These are phyloP conservation scores for Albizia julibrissin DNA, from an alignment of 306 rosid species.

Conservation along the genomic window DNA sequence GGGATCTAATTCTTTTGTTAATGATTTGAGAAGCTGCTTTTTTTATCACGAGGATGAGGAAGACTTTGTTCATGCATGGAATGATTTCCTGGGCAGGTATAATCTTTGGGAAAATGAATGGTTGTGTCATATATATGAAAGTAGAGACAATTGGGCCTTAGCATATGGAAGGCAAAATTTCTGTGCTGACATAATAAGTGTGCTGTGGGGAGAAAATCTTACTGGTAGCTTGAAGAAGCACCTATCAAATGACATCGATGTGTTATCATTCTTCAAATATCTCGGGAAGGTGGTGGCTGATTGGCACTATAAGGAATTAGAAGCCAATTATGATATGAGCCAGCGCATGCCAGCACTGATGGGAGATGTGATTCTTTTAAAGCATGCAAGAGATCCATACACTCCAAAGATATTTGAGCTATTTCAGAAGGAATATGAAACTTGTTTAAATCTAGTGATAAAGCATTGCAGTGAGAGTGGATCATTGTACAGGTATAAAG, in stretches of 20 bases:
- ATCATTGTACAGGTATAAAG: slow-evolving; percentile 44
- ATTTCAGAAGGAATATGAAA: slow-evolving; percentile 62
- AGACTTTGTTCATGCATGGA: slow-evolving; percentile 61
- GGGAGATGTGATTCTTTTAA: slow-evolving; percentile 57
- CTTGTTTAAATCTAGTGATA: slow-evolving; percentile 51
- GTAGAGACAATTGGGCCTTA: slow-evolving; percentile 56
- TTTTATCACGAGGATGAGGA: slow-evolving; percentile 57
- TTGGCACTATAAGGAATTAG: slow-evolving; percentile 61
- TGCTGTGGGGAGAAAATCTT: slow-evolving; percentile 43
- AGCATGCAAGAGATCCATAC: slow-evolving; percentile 57
- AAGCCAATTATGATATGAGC: slow-evolving; percentile 55
- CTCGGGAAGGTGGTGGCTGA: slow-evolving; percentile 51
- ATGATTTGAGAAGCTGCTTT: slow-evolving; percentile 53
- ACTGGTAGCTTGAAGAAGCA: slow-evolving; percentile 47
- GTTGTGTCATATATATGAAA: slow-evolving; percentile 43
- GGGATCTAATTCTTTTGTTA: slow-evolving; percentile 41
- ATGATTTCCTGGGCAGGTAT: slow-evolving; percentile 44
- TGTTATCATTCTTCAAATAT: slow-evolving; percentile 50
- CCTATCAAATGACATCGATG: slow-evolving; percentile 43
- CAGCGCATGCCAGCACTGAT: slow-evolving; percentile 49
- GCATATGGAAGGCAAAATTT: slow-evolving; percentile 49
- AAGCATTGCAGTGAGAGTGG: slow-evolving; percentile 45
- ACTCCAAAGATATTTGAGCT: slow-evolving; percentile 54
- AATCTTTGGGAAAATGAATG: slow-evolving; percentile 57
- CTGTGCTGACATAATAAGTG: slow-evolving; percentile 50